Base-by-base conservation (phyloP, 2,329 filamentous ascomycete species). In the Fusarium chuoi region DNA sequence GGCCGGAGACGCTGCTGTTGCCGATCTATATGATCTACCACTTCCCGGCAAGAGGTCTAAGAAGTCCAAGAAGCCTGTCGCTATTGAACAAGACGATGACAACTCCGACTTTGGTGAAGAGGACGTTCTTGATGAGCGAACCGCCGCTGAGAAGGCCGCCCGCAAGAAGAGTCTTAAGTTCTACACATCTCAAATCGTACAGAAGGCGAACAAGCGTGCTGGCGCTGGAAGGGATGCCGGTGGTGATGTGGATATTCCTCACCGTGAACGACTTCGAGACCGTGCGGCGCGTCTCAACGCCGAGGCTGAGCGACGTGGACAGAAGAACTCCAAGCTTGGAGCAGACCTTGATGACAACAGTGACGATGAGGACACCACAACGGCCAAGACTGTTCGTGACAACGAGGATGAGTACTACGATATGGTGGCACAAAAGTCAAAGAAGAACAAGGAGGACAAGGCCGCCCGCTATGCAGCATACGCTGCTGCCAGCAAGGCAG, bases 171-270 rank as follows among this genome's bases (percentile, higher is more conserved):
- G 91, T 73, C 89, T 99, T 65, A 93, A 95, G 71, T 99, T 99
- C 87, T 99, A 99, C 88, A 98, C 97, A 6, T 98, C 95, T 7
- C 96, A 99, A 81, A 96, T 99, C 75, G 93, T 94, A 35, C 96
- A 98, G 82, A 98, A 98, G 84, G 91, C 94, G 64, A 97, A 94
- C 85, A 95, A 94, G 81, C 94, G 94, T 62, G 90, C 91, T 11
- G 90, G 87, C 38, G 92, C 92, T 44, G 92, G 93, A 46, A 89
- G 91, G 70, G 91, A 93, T 65, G 90, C 91, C 3, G 94, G 94
- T 75, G 94, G 94, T 76, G 94, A 97, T 80, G 88, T 89, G 75
- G 94, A 97, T 82, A 89, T 97, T 59, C 96, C 96, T 6, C 92
- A 98, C 82, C 91, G 95, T 64, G 96, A 99, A 83, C 92, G 96